These are phyloP conservation scores for Sanghuangporus weigelae DNA, from an alignment of 1,284 basidiomycete genomes.

Conservation along the genomic window DNA sequence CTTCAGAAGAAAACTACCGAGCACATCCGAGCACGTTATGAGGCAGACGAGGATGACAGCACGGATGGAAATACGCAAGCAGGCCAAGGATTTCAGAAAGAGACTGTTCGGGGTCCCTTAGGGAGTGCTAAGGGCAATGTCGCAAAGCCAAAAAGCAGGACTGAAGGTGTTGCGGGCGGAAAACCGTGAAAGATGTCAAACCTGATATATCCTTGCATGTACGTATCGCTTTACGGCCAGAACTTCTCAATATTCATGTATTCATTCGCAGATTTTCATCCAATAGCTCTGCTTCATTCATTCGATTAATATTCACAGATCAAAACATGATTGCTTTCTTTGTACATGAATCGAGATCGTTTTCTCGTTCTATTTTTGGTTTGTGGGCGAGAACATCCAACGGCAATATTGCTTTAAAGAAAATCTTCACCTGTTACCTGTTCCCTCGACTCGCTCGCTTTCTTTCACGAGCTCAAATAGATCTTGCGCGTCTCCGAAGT, in stretches of 20 bases:
- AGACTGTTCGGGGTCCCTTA: slow-evolving; percentile 11
- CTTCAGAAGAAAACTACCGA: slow-evolving; percentile 37
- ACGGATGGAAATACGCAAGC: slow-evolving; percentile 25
- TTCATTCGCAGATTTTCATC: no score
- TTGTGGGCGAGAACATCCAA: no score
- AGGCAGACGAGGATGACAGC: slow-evolving; percentile 24
- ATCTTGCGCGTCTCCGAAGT: neutral
- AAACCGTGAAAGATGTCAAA: neutral
- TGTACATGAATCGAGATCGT: neutral
- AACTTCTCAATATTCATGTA: no score
- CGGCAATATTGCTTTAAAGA: neutral
- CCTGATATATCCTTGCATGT: neutral
- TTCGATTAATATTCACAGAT: no score
- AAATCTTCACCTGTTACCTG: neutral
- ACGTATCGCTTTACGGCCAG: neutral
- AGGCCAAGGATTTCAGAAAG: slow-evolving; percentile 26
- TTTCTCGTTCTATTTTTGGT: neutral
- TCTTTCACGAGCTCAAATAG: neutral
- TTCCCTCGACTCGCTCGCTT: neutral
- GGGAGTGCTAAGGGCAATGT: neutral
- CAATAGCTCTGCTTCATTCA: no score
- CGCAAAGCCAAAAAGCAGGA: neutral
- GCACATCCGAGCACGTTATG: slow-evolving; percentile 32
- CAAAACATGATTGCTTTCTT: no score
- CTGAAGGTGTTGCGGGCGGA: neutral